Percentiles rank a stretch among this genome's conserved stretches.
Evolutionary conservation across 768 basidiomycete genomes (phyloP).

Genomic region (Leccinellum luteum): DNA sequence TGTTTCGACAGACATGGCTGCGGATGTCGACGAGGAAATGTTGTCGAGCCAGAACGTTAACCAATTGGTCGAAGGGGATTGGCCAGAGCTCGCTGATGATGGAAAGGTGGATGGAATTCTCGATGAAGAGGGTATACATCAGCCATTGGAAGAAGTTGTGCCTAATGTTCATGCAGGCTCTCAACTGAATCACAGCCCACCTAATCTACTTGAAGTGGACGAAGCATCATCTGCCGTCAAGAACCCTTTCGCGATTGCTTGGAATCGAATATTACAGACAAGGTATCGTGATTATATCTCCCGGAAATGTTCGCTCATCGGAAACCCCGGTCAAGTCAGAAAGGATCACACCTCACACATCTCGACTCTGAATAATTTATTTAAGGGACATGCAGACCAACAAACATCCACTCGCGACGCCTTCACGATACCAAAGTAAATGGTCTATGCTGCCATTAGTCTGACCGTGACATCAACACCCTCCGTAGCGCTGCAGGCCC

Average conservation of each 20-base stretch:
- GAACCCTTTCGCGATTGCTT: constrained; percentile 22
- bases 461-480: not conserved
- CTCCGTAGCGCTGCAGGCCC: not conserved
- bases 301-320: not conserved
- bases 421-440: constrained; percentile 11
- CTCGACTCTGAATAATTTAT: not conserved
- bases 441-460: not conserved
- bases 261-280: constrained; percentile 18
- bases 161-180: not conserved
- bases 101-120: constrained; percentile 12
- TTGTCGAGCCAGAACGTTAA: constrained; percentile 36
- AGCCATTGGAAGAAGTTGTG: not conserved
- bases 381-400: constrained; percentile 10
- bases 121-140: constrained; percentile 8
- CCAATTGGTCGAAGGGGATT: constrained; percentile 25
- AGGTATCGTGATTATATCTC: constrained; percentile 5
- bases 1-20: constrained; percentile 13
- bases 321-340: constrained; percentile 24
- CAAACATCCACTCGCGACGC: constrained; percentile 2
- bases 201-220: not conserved
- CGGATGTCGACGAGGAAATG: constrained; percentile 30
- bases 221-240: not conserved
- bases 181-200: not conserved
- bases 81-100: constrained; percentile 9
- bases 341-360: not conserved